These are phyloP conservation scores for Solanum lycopersicoides DNA, from an alignment of 257 asterid species.

Conservation along the genomic window DNA sequence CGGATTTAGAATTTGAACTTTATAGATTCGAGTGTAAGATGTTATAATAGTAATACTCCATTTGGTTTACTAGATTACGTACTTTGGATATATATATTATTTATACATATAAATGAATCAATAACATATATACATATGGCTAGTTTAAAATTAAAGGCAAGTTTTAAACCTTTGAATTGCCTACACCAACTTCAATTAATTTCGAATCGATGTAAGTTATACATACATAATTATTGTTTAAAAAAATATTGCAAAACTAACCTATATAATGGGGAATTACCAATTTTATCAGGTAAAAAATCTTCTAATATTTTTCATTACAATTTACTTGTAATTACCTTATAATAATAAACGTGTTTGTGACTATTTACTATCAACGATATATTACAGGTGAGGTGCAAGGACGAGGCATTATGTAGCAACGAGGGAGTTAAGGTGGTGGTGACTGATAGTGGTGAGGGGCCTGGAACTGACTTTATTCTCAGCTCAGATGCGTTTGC, in stretches of 20 bases:
- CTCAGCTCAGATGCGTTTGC: slow-evolving; percentile 6
- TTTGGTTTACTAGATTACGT: not conserved
- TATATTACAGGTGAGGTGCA: slow-evolving; percentile 21
- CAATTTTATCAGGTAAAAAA: not conserved
- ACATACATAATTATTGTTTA: not conserved
- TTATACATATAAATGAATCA: no score
- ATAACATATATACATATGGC: not conserved
- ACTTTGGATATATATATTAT: no score
- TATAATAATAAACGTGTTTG: not conserved
- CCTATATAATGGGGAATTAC: not conserved
- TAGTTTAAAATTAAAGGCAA: no score
- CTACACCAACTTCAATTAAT: not conserved
- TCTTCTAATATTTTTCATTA: not conserved
- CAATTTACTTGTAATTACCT: not conserved
- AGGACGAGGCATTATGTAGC: slow-evolving; percentile 5
- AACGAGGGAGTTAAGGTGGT: slow-evolving; percentile 12
- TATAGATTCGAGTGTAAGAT: not conserved
- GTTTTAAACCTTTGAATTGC: not conserved
- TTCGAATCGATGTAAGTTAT: not conserved
- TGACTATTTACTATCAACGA: not conserved
- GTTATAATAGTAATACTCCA: not conserved
- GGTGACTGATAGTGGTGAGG: slow-evolving; percentile 19
- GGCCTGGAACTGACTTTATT: slow-evolving; percentile 11
- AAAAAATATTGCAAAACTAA: no score
- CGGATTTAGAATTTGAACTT: not conserved